Evolutionary conservation across 805 yeast species (phyloP).

Genomic region (Yarrowia hollandica): DNA sequence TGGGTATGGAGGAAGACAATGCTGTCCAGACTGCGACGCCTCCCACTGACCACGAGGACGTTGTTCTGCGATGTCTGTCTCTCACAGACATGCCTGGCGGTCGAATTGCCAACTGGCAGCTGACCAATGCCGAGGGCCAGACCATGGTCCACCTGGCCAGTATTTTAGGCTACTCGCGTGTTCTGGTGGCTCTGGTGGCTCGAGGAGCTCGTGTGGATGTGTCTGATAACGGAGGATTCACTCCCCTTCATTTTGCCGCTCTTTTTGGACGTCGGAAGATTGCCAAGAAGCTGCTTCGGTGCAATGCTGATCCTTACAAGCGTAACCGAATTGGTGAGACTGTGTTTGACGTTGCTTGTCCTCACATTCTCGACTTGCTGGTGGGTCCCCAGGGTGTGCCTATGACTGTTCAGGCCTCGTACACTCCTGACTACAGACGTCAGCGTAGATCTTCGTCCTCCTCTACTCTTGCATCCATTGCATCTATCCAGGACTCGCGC

Average conservation of each 20-base stretch:
- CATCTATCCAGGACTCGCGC: slow-evolving; percentile 15
- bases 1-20: neutral
- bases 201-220: slow-evolving; percentile 60
- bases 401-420: neutral
- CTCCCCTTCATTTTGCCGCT: slow-evolving; percentile 87
- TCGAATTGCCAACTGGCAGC: slow-evolving; percentile 27
- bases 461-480: slow-evolving; percentile 34
- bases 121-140: slow-evolving; percentile 50
- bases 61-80: slow-evolving; percentile 20
- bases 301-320: slow-evolving; percentile 27
- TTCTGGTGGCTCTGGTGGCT: slow-evolving; percentile 65
- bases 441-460: slow-evolving; percentile 32
- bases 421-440: neutral
- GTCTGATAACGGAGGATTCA: slow-evolving; percentile 75
- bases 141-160: slow-evolving; percentile 85
- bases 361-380: slow-evolving; percentile 17
- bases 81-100: slow-evolving; percentile 26
- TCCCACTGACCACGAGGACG: slow-evolving; percentile 27
- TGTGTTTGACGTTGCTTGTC: slow-evolving; percentile 14
- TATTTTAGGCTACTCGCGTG: slow-evolving; percentile 64
- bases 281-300: slow-evolving; percentile 54
- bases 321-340: slow-evolving; percentile 15
- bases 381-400: neutral
- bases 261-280: slow-evolving; percentile 69
- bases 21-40: neutral